Evolutionary conservation across 305 asterid genomes (phyloP), one percentile per base, ranked within the genome.

Genomic region (Striga hermonthica): DNA sequence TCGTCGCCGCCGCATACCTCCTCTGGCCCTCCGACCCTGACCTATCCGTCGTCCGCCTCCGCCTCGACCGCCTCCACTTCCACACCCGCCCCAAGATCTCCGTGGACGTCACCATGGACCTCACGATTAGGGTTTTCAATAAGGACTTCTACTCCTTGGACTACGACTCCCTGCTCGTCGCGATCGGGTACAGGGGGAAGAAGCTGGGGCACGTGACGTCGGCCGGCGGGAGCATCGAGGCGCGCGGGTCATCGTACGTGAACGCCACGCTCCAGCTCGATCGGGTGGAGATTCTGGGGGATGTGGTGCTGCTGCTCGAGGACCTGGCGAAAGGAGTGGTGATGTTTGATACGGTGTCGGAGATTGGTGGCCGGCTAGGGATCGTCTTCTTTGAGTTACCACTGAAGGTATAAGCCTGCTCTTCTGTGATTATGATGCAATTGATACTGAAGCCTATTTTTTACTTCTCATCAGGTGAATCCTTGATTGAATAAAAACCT

Each of bases 1-100:
- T 85, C 73, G 74, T 70, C 69, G 82, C 83, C 57, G 83, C 86
- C 67, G 66, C 67, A 37, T 88, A 82, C 73, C 69, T 93, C 61
- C 70, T 93, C 71, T 93, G 87, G 88, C 99, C 99, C 0, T 86
- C 95, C 70, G 80, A 86, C 49, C 97, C 99, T 8, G 67, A 81
- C 0, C 67, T 93, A 66, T 80, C 95, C 60, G 41, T 90, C 63
- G 82, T 78, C 11, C 88, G 94, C 64, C 72, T 90, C 67, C 79
- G 58, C 35, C 88, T 93, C 71, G 75, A 80, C 34, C 74, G 72
- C 75, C 72, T 93, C 66, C 74, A 60, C 44, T 56, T 90, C 77
- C 85, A 81, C 67, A 66, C 82, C 0, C 53, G 71, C 65, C 88
- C 96, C 10, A 37, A 41, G 57, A 14, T 79, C 37, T 75, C 93